phyloP scores from a whole-genome alignment of 1,284 basidiomycete species.

The Taiwanofungus camphoratus region DNA sequence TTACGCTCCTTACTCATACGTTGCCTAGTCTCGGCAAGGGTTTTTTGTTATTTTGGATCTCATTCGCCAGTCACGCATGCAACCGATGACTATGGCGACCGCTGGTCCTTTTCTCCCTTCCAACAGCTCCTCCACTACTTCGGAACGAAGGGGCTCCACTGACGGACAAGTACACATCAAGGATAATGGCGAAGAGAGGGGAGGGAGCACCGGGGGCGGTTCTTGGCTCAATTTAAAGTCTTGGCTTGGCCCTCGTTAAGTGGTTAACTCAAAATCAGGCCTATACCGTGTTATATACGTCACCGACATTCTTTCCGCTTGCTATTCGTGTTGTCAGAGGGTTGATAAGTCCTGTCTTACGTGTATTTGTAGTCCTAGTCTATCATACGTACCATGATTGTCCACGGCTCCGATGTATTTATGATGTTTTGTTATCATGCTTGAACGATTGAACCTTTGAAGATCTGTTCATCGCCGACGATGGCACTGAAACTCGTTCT shows the following conservation, averaged over 20 bases:
- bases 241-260: constrained; percentile 17
- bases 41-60: constrained; percentile 68
- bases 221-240: constrained; percentile 20
- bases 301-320: constrained; percentile 8
- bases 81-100: constrained; percentile 56
- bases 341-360: constrained; percentile 4
- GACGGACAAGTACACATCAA: constrained; percentile 3
- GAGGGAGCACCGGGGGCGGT: constrained; percentile 3
- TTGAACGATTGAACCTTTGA: no score
- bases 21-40: constrained; percentile 70
- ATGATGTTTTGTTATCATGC: no score
- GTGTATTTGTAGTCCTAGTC: constrained; percentile 15
- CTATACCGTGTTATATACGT: neutral
- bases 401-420: neutral
- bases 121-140: constrained; percentile 12
- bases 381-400: neutral
- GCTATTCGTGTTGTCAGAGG: constrained; percentile 12
- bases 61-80: constrained; percentile 67
- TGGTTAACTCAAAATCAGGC: no score
- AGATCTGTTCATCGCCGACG: no score
- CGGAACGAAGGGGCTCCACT: neutral
- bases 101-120: constrained; percentile 32
- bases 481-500: no score
- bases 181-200: constrained; percentile 6
- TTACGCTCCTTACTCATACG: constrained; percentile 16